phyloP scores from a whole-genome alignment of 345 rosid species.

The sweet orange (Citrus sinensis) region DVS_A1.0 CM039166.1:23268501-23269000 shows the following conservation, averaged over 20 bases:
- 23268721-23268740: constrained; percentile 94
- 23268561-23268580: not conserved
- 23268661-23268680: constrained; percentile 58
- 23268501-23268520: not conserved
- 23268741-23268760: constrained; percentile 59
- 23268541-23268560: no score
- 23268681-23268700: constrained; percentile 57
- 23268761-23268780: constrained; percentile 50
- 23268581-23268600: not conserved
- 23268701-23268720: constrained; percentile 90
- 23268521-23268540: not conserved
- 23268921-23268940: not conserved
- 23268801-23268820: not conserved
- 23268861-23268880: not conserved
- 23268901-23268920: not conserved
- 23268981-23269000: no score
- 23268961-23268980: no score
- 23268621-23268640: constrained; percentile 14
- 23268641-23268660: constrained; percentile 83
- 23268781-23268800: constrained; percentile 1
- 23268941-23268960: not conserved
- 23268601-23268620: not conserved
- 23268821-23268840: not conserved
- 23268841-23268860: not conserved
- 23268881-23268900: not conserved